phyloP scores from a whole-genome alignment of 2,329 filamentous ascomycete species.

The Pseudogymnoascus sp. region DNA sequence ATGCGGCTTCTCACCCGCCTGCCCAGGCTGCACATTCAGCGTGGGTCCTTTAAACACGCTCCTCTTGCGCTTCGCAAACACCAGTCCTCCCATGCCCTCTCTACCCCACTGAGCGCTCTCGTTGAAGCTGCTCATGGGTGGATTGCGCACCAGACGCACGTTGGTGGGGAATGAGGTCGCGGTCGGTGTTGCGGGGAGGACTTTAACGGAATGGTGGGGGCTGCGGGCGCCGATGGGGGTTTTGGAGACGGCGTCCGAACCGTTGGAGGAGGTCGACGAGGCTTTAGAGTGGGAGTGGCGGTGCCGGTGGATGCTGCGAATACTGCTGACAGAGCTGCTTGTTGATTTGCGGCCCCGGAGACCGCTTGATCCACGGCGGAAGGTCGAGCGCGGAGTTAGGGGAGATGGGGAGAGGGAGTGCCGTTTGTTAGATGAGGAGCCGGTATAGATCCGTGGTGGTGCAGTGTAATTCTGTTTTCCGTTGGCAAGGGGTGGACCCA shows the following conservation, averaged over 20 bases:
- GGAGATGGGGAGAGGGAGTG: constrained; percentile 82
- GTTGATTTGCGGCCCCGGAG: constrained; percentile 90
- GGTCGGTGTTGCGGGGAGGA: constrained; percentile 85
- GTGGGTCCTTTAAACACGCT: constrained; percentile 76
- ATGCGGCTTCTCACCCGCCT: background rate
- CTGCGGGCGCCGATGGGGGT: constrained; percentile 59
- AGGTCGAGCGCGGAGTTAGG: constrained; percentile 77
- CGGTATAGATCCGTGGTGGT: constrained; percentile 31
- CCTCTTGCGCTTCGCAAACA: constrained; percentile 75
- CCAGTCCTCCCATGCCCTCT: constrained; percentile 45
- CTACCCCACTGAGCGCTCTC: constrained; percentile 45
- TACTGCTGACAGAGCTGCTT: constrained; percentile 86
- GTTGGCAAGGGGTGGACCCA: constrained; percentile 27
- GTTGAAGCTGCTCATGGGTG: constrained; percentile 46
- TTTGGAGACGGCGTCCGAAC: constrained; percentile 63
- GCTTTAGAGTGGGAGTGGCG: constrained; percentile 88
- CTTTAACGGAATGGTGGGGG: constrained; percentile 86
- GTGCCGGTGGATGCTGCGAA: constrained; percentile 83
- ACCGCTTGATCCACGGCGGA: constrained; percentile 73
- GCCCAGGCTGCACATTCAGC: constrained; percentile 38
- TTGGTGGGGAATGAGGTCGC: constrained; percentile 69
- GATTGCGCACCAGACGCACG: constrained; percentile 68
- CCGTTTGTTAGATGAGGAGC: constrained; percentile 48
- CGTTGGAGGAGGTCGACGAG: constrained; percentile 80
- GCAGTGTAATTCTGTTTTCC: constrained; percentile 26